Base-by-base conservation (phyloP, 805 yeast genomes). In the Lipomyces oligophaga region DNA sequence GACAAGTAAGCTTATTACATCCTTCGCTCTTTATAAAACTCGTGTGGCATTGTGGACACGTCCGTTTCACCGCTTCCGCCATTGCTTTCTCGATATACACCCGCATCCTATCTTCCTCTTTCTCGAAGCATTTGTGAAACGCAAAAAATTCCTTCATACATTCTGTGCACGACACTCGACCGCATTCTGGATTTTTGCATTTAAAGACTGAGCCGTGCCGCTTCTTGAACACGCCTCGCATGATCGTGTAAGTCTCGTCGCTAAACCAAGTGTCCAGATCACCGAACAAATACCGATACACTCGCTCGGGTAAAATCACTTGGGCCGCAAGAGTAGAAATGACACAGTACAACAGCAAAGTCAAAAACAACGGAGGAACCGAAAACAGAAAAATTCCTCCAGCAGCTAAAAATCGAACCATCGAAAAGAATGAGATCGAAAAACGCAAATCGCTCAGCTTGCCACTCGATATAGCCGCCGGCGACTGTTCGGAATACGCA, bases 51-150 rank as follows among this genome's bases (percentile, higher is more conserved):
- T 30, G 35, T 10, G 57, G 57, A 32, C 57, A 52, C 7, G 57
- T 52, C 8, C 57, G 47, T 32, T 52, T 52, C n/a, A 52, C 51
- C 5, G 57, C 54, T 21, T 52, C 52, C 5, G 54, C 57, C 57
- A 52, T 52, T 11, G 57, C 57, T 8, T 35, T 28, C 34, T 52
- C 57, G 37, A 52, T 43, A 26, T 52, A 51, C 4, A 52, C 35
- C 6, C 57, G 43, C 34, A 41, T 20, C 15, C 54, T 42, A 34
- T 51, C 55, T 34, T 50, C 52, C 24, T 49, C 57, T 18, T 49
- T 37, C 28, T 52, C 57, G 21, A 31, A 52, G 35, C 57, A 52
- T 18, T 38, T 40, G 45, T 52, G 57, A 30, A 52, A 50, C 18
- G 57, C 55, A 3, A 50, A 33, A 19, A 49, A 52, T 22, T 52